Evolutionary conservation across 345 rosid species (phyloP).

Genomic region (Salix suchowensis): DNA sequence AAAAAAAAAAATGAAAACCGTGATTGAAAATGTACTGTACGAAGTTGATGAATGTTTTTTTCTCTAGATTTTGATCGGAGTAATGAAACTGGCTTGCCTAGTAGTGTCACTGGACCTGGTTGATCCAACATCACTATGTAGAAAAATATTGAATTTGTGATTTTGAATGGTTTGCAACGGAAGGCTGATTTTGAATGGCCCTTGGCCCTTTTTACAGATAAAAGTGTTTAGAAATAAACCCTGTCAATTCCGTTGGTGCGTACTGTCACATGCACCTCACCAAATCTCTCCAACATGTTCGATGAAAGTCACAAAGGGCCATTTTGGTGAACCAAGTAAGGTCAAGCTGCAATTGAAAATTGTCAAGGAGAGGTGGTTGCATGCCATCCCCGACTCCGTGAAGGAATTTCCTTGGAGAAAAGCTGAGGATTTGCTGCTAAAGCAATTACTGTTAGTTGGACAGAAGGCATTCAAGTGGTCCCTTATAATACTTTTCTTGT

Average conservation of each 20-base stretch:
- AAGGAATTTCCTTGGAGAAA: constrained; percentile 46
- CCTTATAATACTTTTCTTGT: constrained; percentile 13
- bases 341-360: constrained; percentile 17
- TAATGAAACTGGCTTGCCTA: background rate
- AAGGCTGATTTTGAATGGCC: too few relatives aligned
- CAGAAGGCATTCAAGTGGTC: constrained; percentile 39
- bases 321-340: constrained; percentile 33
- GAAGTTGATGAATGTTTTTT: background rate
- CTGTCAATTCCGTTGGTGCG: constrained; percentile 10
- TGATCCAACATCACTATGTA: background rate
- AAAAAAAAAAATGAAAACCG: too few relatives aligned
- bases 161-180: background rate
- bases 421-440: constrained; percentile 24
- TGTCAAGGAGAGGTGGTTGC: constrained; percentile 31
- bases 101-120: background rate
- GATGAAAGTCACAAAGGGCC: constrained; percentile 20
- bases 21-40: background rate
- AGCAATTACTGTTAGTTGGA: constrained; percentile 26
- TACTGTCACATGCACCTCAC: background rate
- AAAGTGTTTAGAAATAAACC: constrained; percentile 20
- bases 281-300: constrained; percentile 10
- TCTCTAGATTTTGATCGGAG: background rate
- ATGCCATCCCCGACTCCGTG: constrained; percentile 21
- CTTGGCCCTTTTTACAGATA: constrained; percentile 14
- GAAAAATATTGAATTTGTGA: background rate